These are phyloP conservation scores for Clavariopsis aquatica DNA, from an alignment of 495 filamentous ascomycete species.

Conservation along the genomic window DNA sequence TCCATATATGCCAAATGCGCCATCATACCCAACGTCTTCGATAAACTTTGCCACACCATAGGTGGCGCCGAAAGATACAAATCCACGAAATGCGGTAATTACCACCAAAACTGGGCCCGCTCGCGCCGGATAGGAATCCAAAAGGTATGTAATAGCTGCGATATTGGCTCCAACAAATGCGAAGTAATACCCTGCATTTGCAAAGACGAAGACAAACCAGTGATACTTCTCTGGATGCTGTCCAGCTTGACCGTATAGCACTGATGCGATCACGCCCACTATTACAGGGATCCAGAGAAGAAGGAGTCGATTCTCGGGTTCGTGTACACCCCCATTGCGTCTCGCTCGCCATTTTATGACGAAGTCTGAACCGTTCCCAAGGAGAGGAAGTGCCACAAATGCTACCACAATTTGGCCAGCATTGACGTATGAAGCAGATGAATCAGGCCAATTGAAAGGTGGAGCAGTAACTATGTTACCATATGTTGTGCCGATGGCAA, in stretches of 20 bases:
- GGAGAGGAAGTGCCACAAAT: conserved; percentile 44
- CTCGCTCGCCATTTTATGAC: conserved; percentile 28
- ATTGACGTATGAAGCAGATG: conserved; percentile 44
- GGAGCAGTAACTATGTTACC: conserved; percentile 40
- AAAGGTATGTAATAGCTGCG: conserved; percentile 46
- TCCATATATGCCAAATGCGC: conserved; percentile 26
- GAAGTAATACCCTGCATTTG: conserved; percentile 46
- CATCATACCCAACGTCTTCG: conserved; percentile 25
- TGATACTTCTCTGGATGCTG: conserved; percentile 43
- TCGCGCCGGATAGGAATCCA: conserved; percentile 47
- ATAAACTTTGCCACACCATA: conserved; percentile 31
- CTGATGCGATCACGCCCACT: conserved; percentile 40
- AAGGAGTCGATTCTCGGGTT: conserved; percentile 39
- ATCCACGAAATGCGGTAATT: conserved; percentile 48
- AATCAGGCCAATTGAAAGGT: conserved; percentile 46
- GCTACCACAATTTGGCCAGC: conserved; percentile 43
- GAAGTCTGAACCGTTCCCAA: conserved; percentile 41
- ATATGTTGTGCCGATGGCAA: conserved; percentile 48
- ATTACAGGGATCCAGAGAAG: conserved; percentile 44
- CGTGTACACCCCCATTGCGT: conserved; percentile 28
- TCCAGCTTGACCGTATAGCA: conserved; percentile 45
- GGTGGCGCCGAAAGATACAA: conserved; percentile 38
- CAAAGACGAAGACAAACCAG: conserved; percentile 46
- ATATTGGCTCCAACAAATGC: conserved; percentile 48
- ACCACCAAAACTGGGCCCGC: conserved; percentile 47